Evolutionary conservation across 306 rosid species (phyloP).

Genomic region (Acacia crassicarpa): DNA sequence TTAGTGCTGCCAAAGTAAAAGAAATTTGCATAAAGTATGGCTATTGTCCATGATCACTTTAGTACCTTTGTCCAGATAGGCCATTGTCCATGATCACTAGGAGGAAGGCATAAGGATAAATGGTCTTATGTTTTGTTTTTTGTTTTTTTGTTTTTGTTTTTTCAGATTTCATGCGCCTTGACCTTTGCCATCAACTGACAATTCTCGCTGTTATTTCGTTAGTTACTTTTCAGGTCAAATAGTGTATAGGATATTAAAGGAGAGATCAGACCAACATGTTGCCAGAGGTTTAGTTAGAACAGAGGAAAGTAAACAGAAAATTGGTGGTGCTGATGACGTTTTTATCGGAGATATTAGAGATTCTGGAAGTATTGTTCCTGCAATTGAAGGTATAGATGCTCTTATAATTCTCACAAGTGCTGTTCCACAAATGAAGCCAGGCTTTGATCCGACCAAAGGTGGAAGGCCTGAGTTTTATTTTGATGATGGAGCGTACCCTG

Average conservation of each 20-base stretch:
- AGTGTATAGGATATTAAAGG: conserved; percentile 72
- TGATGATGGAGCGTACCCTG: conserved; percentile 88
- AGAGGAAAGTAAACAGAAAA: conserved; percentile 79
- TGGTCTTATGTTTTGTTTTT: conserved; percentile 13
- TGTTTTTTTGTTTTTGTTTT: too few relatives aligned
- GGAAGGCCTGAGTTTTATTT: conserved; percentile 87
- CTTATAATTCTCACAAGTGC: conserved; percentile 91
- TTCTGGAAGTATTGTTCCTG: conserved; percentile 64
- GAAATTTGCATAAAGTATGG: background rate
- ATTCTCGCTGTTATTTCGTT: conserved; percentile 18
- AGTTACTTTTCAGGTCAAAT: conserved; percentile 69
- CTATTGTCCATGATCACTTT: background rate
- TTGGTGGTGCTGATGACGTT: conserved; percentile 72
- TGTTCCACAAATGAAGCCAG: conserved; percentile 82
- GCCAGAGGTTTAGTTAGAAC: conserved; percentile 89
- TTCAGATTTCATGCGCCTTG: background rate
- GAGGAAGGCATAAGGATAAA: background rate
- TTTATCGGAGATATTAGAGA: conserved; percentile 84
- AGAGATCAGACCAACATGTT: conserved; percentile 66
- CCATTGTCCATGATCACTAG: background rate
- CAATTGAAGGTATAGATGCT: conserved; percentile 73
- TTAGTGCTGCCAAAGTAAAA: background rate
- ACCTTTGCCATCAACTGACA: background rate
- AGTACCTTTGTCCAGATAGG: background rate
- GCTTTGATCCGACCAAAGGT: conserved; percentile 86